Evolutionary conservation across 140 eudicot genomes (phyloP).

Genomic region (Oenanthe javanica): DNA sequence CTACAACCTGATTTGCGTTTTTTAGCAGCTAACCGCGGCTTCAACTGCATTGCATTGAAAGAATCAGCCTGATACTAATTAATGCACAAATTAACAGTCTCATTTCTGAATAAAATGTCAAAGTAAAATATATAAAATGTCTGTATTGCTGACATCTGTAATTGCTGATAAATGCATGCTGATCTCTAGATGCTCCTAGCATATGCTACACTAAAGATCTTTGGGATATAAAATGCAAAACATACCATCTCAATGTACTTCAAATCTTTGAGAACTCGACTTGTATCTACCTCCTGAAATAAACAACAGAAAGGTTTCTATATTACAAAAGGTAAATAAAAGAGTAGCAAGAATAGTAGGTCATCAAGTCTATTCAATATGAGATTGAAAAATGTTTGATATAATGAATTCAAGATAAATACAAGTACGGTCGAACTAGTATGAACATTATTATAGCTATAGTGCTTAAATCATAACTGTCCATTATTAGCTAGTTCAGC

Average conservation of each 20-base stretch:
- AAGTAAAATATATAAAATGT: neutral
- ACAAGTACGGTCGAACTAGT: neutral
- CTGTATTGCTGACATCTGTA: neutral
- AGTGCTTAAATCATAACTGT: neutral
- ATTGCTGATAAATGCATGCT: neutral
- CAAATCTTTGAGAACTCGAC: conserved; percentile 70
- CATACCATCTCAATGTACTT: conserved; percentile 91
- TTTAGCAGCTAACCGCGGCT: conserved; percentile 56
- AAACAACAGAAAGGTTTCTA: conserved; percentile 1
- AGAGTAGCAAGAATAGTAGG: conserved; percentile 1
- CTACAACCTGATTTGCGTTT: conserved; percentile 36
- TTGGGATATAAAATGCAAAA: neutral
- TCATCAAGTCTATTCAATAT: neutral
- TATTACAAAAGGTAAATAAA: neutral
- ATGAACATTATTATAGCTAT: neutral
- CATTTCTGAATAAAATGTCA: neutral
- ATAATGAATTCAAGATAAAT: neutral
- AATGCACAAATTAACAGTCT: neutral
- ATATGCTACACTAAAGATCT: neutral
- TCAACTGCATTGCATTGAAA: conserved; percentile 43
- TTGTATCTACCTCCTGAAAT: conserved; percentile 77
- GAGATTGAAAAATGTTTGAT: neutral
- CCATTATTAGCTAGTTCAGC: neutral
- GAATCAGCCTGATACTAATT: neutral
- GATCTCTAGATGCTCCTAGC: neutral